Evolutionary conservation across 108 stramenopile species (phyloP), one percentile per base, ranked within the genome.

Genomic region (Fragilaria crotonensis): DNA sequence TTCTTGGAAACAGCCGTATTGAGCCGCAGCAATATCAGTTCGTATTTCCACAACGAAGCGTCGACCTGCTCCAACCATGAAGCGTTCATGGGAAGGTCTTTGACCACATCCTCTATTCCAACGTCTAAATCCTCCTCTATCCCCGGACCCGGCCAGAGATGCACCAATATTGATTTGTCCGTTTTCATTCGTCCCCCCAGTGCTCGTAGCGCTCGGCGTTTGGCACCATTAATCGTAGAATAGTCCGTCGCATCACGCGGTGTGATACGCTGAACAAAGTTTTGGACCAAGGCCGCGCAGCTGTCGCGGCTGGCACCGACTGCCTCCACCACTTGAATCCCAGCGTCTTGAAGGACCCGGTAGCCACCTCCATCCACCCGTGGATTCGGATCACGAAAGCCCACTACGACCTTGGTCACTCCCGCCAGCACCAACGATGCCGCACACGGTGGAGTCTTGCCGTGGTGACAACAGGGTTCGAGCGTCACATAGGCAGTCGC

Each of bases 401-500:
- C 94, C 0, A 92, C 81, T 2, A 95, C 94, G 2, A 92, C 94
- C 20, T 88, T 80, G n/a, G 62, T 28, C 2, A 88, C 76, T 17
- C 83, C 78, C 5, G 92, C 84, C 17, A 69, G 51, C 7, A 61
- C 62, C 2, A 95, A 63, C 0, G 87, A 66, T 5, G 61, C 31
- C 1, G 94, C 89, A 70, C 94, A 95, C 1, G 94, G 94, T 18
- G 94, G 94, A 5, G 94, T 95, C 20, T 75, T 62, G 3, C 94
- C 94, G 29, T 59, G 63, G 56, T 95, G 94, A 68, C 87, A 90
- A 68, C 94, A 95, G 0, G 94, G 94, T 70, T 95, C 94, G 29
- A 95, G 61, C 5, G 94, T 92, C 17, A 95, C 94, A 68, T 95
- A 95, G 18, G 94, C 94, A 21, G 94, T 95, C 48, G 83, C 73